Base-by-base conservation (phyloP, 331 rosid species). In the Arachis monticola region DNA sequence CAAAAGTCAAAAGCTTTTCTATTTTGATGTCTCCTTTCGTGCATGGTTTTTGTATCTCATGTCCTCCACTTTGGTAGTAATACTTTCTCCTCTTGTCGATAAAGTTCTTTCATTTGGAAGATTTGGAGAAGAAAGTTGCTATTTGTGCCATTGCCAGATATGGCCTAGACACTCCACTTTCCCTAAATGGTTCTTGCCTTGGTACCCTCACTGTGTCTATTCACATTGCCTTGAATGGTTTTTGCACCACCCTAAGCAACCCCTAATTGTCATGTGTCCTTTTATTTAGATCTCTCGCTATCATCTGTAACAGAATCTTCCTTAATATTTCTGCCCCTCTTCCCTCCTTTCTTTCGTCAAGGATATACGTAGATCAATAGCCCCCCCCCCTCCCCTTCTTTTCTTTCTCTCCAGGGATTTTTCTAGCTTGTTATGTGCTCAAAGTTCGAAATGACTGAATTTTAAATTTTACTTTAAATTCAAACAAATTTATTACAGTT, bases 381-480 rank as follows among this genome's bases (percentile, higher is more conserved):
- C 30, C 1, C 30, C 30, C 30, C 30, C 30, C 30, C 30, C 30
- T 1, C 30, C 30, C 2, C 30, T 1, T 27, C 30, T 27, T 27
- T 27, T 27, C 30, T 27, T 27, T 27, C 30, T 27, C 57, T 70
- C 48, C 51, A 47, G 31, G 42, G 69, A 45, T 61, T 61, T 75
- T 67, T 46, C 9, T 67, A 56, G 38, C 14, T 32, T 57, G 70
- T 10, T 61, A 64, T 55, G 61, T 13, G 41, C 61, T 65, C 60
- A 2, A 48, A 55, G 12, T 58, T 40, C 59, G 47, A 47, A 7
- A 38, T 46, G 61, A 40, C 59, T 57, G 4, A 31, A 72, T 55
- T 53, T 60, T 70, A 64, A 79, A 60, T 60, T 60, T 48, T 38
- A 14, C 27, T 12, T 9, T 64, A n/a, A 62, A 70, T 40, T 67